Evolutionary conservation across 1,284 basidiomycete species (phyloP), one percentile per base, ranked within the genome.

Genomic region (Fomitopsis betulina): DNA sequence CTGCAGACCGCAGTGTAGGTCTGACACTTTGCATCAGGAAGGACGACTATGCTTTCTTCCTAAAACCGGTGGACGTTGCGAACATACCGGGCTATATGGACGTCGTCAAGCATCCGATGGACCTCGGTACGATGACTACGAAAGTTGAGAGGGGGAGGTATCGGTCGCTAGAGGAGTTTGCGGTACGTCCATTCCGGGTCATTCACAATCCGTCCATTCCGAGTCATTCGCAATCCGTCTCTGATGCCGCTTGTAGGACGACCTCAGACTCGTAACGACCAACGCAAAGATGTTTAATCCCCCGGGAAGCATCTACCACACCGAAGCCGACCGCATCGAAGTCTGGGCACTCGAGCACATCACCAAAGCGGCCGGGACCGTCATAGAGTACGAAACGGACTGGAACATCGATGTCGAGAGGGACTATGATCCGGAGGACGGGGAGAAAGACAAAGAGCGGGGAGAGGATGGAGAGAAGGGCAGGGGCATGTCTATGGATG

Each of bases 21-120:
- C 30, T 19, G 30, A 19, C 8, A 17, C 12, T 5, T 38, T 33
- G n/a, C 17, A 27, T 35, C 21, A 91, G 91, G 74, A 92, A 90
- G 69, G 91, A 94, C 68, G 87, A 89, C 70, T 94, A 94, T 78
- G 88, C 86, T 5, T 93, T 94, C 72, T 94, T 94, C 68, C 73
- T 91, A 55, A 70, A 75, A 45, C 90, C 91, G 0, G 91, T 94
- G 12, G 79, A 92, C 69, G 70, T 73, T 0, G 72, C 75, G 0
- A 78, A 84, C 63, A 86, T 93, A 0, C 82, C 86, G 1, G 87
- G 87, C 3, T 94, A 93, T 65, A 62, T 75, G 2, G 86, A 91
- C 66, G 69, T 84, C 33, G 80, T 94, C 53, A 84, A 85, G 65
- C 75, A 76, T 33, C 91, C 91, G 6, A 94, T 94, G 91, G 91